Base-by-base conservation (phyloP, 768 basidiomycete species). In the Leccinum longicurvipes region DNA sequence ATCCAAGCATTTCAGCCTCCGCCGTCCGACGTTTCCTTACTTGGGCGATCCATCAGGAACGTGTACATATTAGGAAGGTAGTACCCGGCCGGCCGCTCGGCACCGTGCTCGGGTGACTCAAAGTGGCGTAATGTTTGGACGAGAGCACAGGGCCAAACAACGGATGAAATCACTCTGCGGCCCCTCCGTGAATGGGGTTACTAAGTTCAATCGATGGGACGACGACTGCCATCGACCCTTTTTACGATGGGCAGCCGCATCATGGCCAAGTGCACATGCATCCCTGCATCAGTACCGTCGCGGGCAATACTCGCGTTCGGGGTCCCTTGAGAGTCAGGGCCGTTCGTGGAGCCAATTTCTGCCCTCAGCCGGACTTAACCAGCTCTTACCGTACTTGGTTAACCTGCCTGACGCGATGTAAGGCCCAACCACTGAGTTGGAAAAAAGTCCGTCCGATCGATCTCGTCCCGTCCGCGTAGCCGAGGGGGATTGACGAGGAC, bases 241-340 rank as follows among this genome's bases (percentile, higher is more conserved):
- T 32, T 32, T 31, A 49, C 21, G 15, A 11, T 14, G 41, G 36
- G n/a, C 17, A n/a, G n/a, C 14, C 29, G 8, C 15, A 32, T 32
- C 34, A 15, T 31, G 21, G 21, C 48, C 15, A 50, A 25, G 25
- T n/a, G 36, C 8, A 14, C 8, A 27, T n/a, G n/a, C 46, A 23
- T 23, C 36, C 39, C 50, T 27, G 42, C 25, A 25, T 24, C 49
- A 47, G 27, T 9, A 23, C 42, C 21, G 14, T 29, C 28, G 51
- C 19, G 44, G 23, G 29, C 24, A 34, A 9, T 29, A 29, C 15
- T 6, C 6, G 21, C 9, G 36, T 21, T 47, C 54, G 50, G 24
- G 52, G 46, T 53, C 24, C 15, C n/a, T 24, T 48, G 52, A 44
- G 24, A 23, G 6, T 49, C 53, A 56, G 55, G 54, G 54, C 11